Base-by-base conservation (phyloP, 2,329 filamentous ascomycete genomes). In the Diaporthe batatas region DNA sequence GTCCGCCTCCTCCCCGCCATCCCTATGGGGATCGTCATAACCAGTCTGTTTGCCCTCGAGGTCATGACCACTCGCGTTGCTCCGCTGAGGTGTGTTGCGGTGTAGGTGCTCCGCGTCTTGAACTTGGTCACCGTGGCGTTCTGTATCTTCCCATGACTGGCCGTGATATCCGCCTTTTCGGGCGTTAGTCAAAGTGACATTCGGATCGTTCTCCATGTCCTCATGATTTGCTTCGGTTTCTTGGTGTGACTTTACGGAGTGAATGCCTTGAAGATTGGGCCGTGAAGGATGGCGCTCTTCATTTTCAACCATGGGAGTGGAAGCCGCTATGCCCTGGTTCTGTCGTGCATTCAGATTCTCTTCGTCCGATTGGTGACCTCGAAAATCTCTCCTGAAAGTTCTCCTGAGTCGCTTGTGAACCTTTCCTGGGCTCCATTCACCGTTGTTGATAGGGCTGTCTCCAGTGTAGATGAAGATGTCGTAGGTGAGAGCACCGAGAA, bases 391-490 rank as follows among this genome's bases (percentile, higher is more conserved):
- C 10, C 39, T 42, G 39, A 42, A 51, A 2, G 21, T 2, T 7
- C 6, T 10, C 25, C 0, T 18, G 1, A 14, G 3, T n/a, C 32
- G 21, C n/a, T 51, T 36, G 12, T 21, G 44, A 25, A 65, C 1
- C 11, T 65, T 65, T 11, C 7, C 25, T 10, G 18, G 18, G 55
- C 34, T 70, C 68, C 54, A 70, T 7, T 42, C n/a, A 51, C 54
- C 68, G 14, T 70, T 51, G 44, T 70, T 51, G n/a, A 70, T 3
- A 4, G 68, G 68, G 44, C 68, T 70, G 2, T 70, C 68, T 58
- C 68, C 54, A 0, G 68, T 59, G 32, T 70, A 70, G 8, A 70
- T 70, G 55, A 70, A 70, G 8, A 70, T 51, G 29, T 59, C 54
- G n/a, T 70, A 59, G 44, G 54, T 18, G 5, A 70, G 54, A 34